These are phyloP conservation scores for Starmerella riodocensis DNA, from an alignment of 805 yeast genomes.

Conservation along the genomic window DNA sequence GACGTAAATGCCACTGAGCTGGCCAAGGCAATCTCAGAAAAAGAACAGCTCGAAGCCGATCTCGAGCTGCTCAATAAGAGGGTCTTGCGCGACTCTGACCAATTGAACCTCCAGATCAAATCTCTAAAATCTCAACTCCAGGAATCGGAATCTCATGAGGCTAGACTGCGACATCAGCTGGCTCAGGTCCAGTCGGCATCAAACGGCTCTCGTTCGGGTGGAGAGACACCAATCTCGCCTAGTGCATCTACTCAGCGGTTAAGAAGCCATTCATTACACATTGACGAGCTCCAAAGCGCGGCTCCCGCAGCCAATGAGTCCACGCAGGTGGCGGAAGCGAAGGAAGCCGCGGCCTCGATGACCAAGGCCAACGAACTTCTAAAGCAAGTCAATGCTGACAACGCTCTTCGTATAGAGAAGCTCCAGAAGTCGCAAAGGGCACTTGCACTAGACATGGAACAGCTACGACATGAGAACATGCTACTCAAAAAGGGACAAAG, in stretches of 20 bases:
- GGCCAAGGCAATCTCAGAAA: conserved; percentile 44
- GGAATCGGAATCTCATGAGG: conserved; percentile 14
- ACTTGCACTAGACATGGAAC: conserved; percentile 26
- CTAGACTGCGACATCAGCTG: conserved; percentile 7
- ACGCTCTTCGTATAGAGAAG: conserved; percentile 27
- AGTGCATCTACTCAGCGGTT: not conserved
- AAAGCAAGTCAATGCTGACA: conserved; percentile 28
- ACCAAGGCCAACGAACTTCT: conserved; percentile 25
- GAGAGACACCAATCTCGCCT: not conserved
- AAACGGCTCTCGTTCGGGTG: too few relatives aligned
- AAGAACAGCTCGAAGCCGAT: conserved; percentile 44
- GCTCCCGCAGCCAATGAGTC: not conserved
- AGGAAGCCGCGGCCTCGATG: conserved; percentile 19
- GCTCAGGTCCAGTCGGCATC: not conserved
- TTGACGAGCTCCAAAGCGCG: not conserved
- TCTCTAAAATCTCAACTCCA: conserved; percentile 18
- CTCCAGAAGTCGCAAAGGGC: conserved; percentile 28
- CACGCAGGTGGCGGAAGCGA: conserved; percentile 9
- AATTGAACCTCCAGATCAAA: conserved; percentile 33
- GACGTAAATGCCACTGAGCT: conserved; percentile 45
- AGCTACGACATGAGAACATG: conserved; percentile 22
- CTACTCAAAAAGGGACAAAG: conserved; percentile 7
- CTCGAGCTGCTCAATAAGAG: conserved; percentile 37
- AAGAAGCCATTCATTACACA: not conserved
- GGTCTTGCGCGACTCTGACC: conserved; percentile 56